Conservation (phyloP, 2,329 filamentous ascomycete species). For the Apiospora kogelbergensis region DNA sequence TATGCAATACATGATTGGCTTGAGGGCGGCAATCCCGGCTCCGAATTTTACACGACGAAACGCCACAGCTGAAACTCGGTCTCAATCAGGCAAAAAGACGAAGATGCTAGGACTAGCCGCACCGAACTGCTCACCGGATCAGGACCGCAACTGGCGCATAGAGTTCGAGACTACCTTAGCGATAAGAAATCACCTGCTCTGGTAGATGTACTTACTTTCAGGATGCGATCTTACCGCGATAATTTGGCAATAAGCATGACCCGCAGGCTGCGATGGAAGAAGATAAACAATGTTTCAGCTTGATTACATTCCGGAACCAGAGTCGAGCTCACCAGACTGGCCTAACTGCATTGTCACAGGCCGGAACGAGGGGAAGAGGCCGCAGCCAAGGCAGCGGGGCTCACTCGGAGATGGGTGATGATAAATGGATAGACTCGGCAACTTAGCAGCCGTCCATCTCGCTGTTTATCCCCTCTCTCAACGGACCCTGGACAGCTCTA, state of each 20-base stretch:
- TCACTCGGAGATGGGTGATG: neutral
- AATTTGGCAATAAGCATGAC: conserved; percentile 3
- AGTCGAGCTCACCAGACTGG: neutral
- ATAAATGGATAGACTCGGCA: neutral
- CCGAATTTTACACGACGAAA: conserved; percentile 27
- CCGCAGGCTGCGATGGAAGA: neutral
- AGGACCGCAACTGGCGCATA: conserved; percentile 5
- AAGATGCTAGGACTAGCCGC: neutral
- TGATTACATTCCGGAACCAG: neutral
- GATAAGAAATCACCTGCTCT: conserved; percentile 4
- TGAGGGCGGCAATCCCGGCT: conserved; percentile 22
- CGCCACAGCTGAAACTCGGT: conserved; percentile 39
- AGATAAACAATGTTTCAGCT: conserved; percentile 12
- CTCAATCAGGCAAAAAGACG: conserved; percentile 12
- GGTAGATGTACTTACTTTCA: neutral
- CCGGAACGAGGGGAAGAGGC: neutral
- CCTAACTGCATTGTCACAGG: neutral
- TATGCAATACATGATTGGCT: conserved; percentile 30
- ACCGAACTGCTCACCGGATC: conserved; percentile 12
- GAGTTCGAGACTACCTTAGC: conserved; percentile 9
- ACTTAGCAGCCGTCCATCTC: conserved; percentile 1
- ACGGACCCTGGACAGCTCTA: neutral
- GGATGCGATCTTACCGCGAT: conserved; percentile 15
- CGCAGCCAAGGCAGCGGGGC: neutral
- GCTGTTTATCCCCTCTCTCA: conserved; percentile 4